These are phyloP conservation scores for Pichia sp. DNA, from an alignment of 1,139 yeast genomes.

Conservation along the genomic window DNA sequence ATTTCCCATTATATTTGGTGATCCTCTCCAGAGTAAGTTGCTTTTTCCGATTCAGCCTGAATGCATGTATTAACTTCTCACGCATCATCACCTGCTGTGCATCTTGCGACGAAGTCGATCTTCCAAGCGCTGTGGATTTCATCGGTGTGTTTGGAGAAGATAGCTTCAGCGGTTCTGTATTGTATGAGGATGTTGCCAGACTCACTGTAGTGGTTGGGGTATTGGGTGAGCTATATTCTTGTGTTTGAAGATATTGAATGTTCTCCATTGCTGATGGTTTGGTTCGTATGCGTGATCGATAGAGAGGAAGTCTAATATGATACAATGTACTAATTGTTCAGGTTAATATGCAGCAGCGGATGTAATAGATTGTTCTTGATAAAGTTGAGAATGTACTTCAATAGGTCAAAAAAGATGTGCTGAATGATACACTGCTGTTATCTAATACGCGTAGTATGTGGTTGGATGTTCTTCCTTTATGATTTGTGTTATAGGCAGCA, in stretches of 20 bases:
- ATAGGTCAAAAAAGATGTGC: too few species aligned
- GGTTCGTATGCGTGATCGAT: too few species aligned
- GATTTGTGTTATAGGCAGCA: too few species aligned
- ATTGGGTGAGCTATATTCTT: not conserved
- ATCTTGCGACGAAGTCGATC: not conserved
- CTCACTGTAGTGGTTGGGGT: constrained; percentile 1
- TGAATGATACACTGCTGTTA: too few species aligned
- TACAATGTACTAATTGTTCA: too few species aligned
- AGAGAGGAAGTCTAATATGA: too few species aligned
- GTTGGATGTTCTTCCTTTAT: too few species aligned
- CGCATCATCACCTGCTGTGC: constrained; percentile 1
- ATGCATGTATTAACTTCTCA: constrained; percentile 13
- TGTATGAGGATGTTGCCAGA: constrained; percentile 1
- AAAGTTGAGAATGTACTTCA: too few species aligned
- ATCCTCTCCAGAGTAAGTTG: constrained; percentile 56
- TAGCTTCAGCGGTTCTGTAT: constrained; percentile 1
- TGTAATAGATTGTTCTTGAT: too few species aligned
- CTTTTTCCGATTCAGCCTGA: constrained; percentile 21
- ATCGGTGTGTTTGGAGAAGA: not conserved
- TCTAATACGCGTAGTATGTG: too few species aligned
- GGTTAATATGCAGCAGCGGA: too few species aligned
- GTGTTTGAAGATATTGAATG: not conserved
- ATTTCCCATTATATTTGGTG: constrained; percentile 49
- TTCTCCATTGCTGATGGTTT: too few species aligned
- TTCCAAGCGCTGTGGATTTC: not conserved